These are phyloP conservation scores for Fraxinus cuspidata DNA, from an alignment of 257 asterid species.

Conservation along the genomic window DNA sequence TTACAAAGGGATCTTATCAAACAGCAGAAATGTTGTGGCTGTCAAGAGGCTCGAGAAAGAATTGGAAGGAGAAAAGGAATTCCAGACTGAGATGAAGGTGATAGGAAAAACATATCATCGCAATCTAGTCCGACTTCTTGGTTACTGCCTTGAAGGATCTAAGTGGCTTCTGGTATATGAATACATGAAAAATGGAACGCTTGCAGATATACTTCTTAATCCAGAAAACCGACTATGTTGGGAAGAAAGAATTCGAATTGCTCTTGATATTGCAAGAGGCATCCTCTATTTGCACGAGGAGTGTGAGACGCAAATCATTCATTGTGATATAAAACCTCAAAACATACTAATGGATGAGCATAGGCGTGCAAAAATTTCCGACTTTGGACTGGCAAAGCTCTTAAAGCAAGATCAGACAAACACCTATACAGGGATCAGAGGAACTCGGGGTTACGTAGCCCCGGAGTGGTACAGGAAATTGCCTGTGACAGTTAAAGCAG, in stretches of 20 bases:
- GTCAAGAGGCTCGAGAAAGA: slow-evolving; percentile 51
- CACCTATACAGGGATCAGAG: slow-evolving; percentile 48
- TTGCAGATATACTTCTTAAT: slow-evolving; percentile 38
- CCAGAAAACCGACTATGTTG: slow-evolving; percentile 29
- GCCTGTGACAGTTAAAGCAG: slow-evolving; percentile 54
- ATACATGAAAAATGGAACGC: slow-evolving; percentile 55
- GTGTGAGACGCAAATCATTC: slow-evolving; percentile 58
- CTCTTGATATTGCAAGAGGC: slow-evolving; percentile 50
- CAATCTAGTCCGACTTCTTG: slow-evolving; percentile 50
- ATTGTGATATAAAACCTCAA: slow-evolving; percentile 63
- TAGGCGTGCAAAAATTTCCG: slow-evolving; percentile 45
- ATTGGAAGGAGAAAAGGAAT: slow-evolving; percentile 43
- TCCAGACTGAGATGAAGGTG: slow-evolving; percentile 47
- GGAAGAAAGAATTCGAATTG: slow-evolving; percentile 37
- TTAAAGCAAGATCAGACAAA: slow-evolving; percentile 47
- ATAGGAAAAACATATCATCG: slow-evolving; percentile 56
- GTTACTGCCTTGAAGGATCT: slow-evolving; percentile 51
- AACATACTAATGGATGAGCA: slow-evolving; percentile 58
- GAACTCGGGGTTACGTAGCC: slow-evolving; percentile 53
- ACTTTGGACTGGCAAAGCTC: slow-evolving; percentile 67
- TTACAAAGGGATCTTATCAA: slow-evolving; percentile 38
- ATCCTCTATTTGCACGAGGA: slow-evolving; percentile 60
- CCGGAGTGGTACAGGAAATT: slow-evolving; percentile 54
- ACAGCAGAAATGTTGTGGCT: slow-evolving; percentile 34
- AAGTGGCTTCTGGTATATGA: slow-evolving; percentile 51